Evolutionary conservation across 345 rosid genomes (phyloP).

Genomic region (Salix purpurea): DNA sequence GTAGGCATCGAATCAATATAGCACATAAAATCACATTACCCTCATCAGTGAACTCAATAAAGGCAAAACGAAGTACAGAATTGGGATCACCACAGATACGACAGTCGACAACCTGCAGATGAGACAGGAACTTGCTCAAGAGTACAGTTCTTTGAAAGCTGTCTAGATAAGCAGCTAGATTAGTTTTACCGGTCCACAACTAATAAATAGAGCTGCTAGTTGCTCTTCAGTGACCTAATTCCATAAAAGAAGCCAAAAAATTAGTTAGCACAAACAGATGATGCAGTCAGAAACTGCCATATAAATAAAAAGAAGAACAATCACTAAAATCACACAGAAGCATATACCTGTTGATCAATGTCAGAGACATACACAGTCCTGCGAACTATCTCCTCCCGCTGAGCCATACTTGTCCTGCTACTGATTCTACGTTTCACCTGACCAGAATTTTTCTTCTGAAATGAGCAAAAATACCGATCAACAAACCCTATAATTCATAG

Average conservation of each 20-base stretch:
- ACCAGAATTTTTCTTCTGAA: slow-evolving; percentile 65
- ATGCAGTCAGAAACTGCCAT: background rate
- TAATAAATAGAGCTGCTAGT: slow-evolving; percentile 77
- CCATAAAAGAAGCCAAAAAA: background rate
- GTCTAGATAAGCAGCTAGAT: background rate
- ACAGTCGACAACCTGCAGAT: slow-evolving; percentile 42
- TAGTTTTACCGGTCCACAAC: slow-evolving; percentile 70
- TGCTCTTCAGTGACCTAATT: slow-evolving; percentile 88
- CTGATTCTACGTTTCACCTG: slow-evolving; percentile 78
- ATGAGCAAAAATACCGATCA: slow-evolving; percentile 3
- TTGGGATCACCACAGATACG: slow-evolving; percentile 95
- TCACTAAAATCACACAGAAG: background rate
- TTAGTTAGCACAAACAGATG: background rate
- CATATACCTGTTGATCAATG: slow-evolving; percentile 63
- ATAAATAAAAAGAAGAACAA: background rate
- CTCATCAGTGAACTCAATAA: slow-evolving; percentile 87
- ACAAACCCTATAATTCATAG: background rate
- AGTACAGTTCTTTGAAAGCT: background rate
- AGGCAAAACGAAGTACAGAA: slow-evolving; percentile 90
- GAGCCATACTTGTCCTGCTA: slow-evolving; percentile 75
- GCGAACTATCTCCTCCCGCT: slow-evolving; percentile 79
- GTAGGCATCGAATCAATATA: slow-evolving; percentile 8
- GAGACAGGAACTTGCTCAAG: background rate
- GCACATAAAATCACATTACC: slow-evolving; percentile 40
- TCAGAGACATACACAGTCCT: slow-evolving; percentile 84